Base-by-base conservation (phyloP, 192 early-diverging fungal genomes). In the Coemansia erecta region DNA sequence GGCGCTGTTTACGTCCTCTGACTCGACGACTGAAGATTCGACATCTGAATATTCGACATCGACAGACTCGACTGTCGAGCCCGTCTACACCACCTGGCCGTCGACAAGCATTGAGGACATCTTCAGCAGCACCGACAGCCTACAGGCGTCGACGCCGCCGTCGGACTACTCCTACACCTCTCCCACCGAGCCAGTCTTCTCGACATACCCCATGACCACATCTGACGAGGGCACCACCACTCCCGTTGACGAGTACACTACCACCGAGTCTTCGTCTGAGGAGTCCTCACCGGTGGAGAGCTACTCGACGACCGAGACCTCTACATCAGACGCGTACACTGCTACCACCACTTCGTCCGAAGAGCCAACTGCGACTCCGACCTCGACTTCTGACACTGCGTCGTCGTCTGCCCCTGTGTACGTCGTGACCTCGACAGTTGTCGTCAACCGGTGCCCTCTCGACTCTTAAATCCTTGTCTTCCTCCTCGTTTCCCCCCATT, bases 381-480 rank as follows among this genome's bases (percentile, higher is more conserved):
- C 51, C 15, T 28, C 50, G 19, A 47, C 45, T 15, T 24, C 47
- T 3, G 51, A 39, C 13, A 18, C 17, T 7, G n/a, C n/a, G n/a
- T 37, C 51, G 11, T 14, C 51, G 3, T 37, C 26, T 53, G 6
- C 51, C 18, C 18, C 28, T 37, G 31, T n/a, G 28, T 8, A 9
- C n/a, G 33, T 10, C 19, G 18, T 55, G 37, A 55, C 53, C 21
- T 55, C 53, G 35, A 55, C 53, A 4, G 21, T 55, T n/a, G 4
- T 18, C 41, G 37, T 55, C 39, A 42, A 42, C 53, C 53, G 53
- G 37, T 55, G 53, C 39, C 53, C 53, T 40, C 17, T 40, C 15
- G 39, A 24, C 24, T 18, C 14, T 33, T 11, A 33, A 15, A 9
- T 7, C 31, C 33, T 15, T 37, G 2, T 55, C 47, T 49, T 26